These are phyloP conservation scores for Phytophthora pinifolia DNA, from an alignment of 352 stramenopile species.

Conservation along the genomic window DNA sequence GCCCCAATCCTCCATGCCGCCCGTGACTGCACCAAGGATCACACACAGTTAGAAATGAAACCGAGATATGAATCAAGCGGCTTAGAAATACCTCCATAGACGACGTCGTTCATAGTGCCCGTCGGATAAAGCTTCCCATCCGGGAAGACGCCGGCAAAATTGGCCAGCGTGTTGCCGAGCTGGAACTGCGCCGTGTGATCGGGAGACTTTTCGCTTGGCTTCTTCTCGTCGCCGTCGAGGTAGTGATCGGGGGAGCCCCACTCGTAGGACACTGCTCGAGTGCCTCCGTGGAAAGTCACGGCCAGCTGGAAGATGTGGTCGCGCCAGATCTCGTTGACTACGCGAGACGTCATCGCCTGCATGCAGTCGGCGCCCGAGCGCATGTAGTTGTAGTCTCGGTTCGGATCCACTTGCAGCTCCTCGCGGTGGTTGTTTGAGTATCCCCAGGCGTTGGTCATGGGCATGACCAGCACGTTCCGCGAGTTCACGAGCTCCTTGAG, in stretches of 20 bases:
- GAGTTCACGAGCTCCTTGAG: slow-evolving; percentile 87
- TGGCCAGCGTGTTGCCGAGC: slow-evolving; percentile 57
- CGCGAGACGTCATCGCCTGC: slow-evolving; percentile 94
- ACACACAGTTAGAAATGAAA: too few relatives aligned
- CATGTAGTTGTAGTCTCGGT: slow-evolving; percentile 99
- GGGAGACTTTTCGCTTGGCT: slow-evolving; percentile 69
- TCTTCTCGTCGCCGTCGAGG: slow-evolving; percentile 41
- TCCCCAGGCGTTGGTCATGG: slow-evolving; percentile 95
- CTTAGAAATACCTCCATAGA: slow-evolving; percentile 76
- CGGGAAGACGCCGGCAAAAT: slow-evolving; percentile 71
- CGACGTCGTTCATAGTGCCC: slow-evolving; percentile 95
- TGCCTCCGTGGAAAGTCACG: slow-evolving; percentile 98
- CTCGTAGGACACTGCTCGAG: slow-evolving; percentile 97
- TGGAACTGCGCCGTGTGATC: slow-evolving; percentile 76
- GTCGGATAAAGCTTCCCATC: slow-evolving; percentile 77
- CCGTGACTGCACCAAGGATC: slow-evolving; percentile 58
- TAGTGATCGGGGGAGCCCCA: slow-evolving; percentile 95
- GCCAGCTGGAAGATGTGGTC: slow-evolving; percentile 97
- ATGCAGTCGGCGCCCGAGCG: slow-evolving; percentile 88
- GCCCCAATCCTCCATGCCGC: slow-evolving; percentile 98
- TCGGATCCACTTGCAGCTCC: slow-evolving; percentile 94
- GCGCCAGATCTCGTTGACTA: slow-evolving; percentile 96
- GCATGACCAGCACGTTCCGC: slow-evolving; percentile 78
- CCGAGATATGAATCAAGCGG: too few relatives aligned
- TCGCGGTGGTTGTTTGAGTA: slow-evolving; percentile 84